Base-by-base conservation (phyloP, 2,329 filamentous ascomycete species). In the Phialemonium atrogriseum region DNA sequence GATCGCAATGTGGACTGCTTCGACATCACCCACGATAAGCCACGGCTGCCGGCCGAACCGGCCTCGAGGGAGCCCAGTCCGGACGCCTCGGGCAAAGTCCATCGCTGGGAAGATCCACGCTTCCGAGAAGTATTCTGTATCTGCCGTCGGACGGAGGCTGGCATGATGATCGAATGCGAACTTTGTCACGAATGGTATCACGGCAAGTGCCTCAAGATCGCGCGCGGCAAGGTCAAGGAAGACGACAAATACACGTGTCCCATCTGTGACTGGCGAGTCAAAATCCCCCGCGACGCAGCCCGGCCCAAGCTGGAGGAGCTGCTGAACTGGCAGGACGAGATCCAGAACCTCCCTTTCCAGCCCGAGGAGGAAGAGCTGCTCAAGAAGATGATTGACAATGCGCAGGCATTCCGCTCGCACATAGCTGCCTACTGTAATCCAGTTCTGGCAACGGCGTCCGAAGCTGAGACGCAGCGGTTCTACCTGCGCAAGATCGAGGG, bases 81-180 rank as follows among this genome's bases (percentile, higher is more conserved):
- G 2, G 62, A 65, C 20, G 40, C 45, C 10, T 26, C 29, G 7
- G 70, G 66, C 7, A 68, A 67, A 27, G 51, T 59, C 32, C 68
- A 55, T 38, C 71, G 60, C 44, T 80, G 62, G 70, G 67, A 80
- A 46, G 70, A 82, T 47, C 72, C 66, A 51, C 77, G 62, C 19
- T 70, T 70, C 34, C 59, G 74, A 21, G 88, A 96, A 52, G 89
- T 96, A 0, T 98, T 96, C 55, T 98, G 91, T 57, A 94, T 98
- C 44, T 98, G 91, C 59, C 78, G 91, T 37, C 85, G 80, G 41
- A 76, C 86, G 6, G 91, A 98, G 58, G 87, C 89, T 22, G 91
- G 91, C 31, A 93, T 96, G 82, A 98, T 98, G 91, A 96, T 98
- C 47, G 91, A 98, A 59, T 98, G 91, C 54, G 91, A 96, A 54